Conservation (phyloP, 1,284 basidiomycete species). For the Phenoliferia sp. region DNA sequence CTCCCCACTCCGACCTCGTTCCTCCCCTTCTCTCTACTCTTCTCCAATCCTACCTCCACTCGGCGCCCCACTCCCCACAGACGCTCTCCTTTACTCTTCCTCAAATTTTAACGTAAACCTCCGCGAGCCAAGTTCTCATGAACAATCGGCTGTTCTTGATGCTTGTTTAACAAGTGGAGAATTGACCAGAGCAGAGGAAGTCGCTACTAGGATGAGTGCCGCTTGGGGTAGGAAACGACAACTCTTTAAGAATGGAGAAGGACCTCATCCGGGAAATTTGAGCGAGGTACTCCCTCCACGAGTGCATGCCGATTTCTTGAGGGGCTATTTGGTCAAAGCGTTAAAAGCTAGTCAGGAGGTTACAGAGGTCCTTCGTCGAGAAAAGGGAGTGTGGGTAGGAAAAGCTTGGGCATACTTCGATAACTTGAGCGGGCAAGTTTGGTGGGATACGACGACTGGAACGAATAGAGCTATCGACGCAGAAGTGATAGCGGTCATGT, state of each 20-base stretch:
- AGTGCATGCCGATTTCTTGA: conserved; percentile 35
- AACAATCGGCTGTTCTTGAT: conserved; percentile 67
- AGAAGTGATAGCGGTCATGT: conserved; percentile 33
- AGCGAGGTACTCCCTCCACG: conserved; percentile 23
- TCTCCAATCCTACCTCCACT: conserved; percentile 26
- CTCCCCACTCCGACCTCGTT: background rate
- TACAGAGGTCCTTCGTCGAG: background rate
- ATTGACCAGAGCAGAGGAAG: conserved; percentile 46
- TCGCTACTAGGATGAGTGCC: conserved; percentile 27
- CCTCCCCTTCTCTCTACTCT: conserved; percentile 19
- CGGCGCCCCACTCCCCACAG: conserved; percentile 28
- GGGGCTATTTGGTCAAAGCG: conserved; percentile 31
- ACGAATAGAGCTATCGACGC: conserved; percentile 28
- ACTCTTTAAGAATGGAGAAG: background rate
- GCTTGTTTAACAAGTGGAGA: conserved; percentile 68
- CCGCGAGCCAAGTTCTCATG: conserved; percentile 57
- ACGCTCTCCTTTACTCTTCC: conserved; percentile 2
- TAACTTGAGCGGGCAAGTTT: conserved; percentile 22
- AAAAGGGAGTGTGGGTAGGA: background rate
- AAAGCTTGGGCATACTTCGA: conserved; percentile 38
- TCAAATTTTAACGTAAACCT: background rate
- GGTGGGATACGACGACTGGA: conserved; percentile 8
- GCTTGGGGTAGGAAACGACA: conserved; percentile 14
- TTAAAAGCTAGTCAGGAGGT: background rate
- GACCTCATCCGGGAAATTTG: background rate